Conservation (phyloP, 495 filamentous ascomycete genomes). For the Lasiosphaeriaceae sp. region DNA sequence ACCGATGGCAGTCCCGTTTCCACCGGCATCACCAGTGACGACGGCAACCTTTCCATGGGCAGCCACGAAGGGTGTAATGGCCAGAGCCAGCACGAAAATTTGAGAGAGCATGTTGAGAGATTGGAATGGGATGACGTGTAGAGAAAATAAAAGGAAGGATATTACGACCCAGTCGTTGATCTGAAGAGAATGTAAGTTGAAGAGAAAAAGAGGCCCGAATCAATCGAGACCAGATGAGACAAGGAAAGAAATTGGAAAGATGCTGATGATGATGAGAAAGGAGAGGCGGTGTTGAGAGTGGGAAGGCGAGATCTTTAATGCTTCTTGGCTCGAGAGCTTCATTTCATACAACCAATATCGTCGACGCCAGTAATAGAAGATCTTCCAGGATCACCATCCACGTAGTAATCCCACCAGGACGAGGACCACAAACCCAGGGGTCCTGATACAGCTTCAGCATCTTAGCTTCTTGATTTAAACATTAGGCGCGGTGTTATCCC, state of each 20-base stretch:
- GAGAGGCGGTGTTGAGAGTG: not conserved
- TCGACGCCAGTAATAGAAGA: too few relatives aligned
- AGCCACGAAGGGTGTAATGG: slow-evolving; percentile 17
- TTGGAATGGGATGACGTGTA: not conserved
- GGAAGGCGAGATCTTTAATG: not conserved
- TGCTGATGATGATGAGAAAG: not conserved
- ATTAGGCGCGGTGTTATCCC: too few relatives aligned
- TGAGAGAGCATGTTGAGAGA: slow-evolving; percentile 13
- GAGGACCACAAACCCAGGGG: too few relatives aligned
- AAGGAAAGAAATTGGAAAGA: not conserved
- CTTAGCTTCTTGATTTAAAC: too few relatives aligned
- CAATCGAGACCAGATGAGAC: slow-evolving; percentile 1
- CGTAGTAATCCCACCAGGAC: too few relatives aligned
- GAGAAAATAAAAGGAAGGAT: not conserved
- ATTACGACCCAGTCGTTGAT: not conserved
- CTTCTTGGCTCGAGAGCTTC: not conserved
- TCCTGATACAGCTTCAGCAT: too few relatives aligned
- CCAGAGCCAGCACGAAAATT: slow-evolving; percentile 12
- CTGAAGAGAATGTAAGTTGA: not conserved
- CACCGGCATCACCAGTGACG: slow-evolving; percentile 22
- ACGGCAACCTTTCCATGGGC: slow-evolving; percentile 27
- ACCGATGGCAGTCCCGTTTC: slow-evolving; percentile 24
- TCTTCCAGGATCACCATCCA: too few relatives aligned
- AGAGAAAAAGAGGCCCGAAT: slow-evolving; percentile 2
- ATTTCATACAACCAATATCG: too few relatives aligned